Evolutionary conservation across 352 stramenopile genomes (phyloP).

Genomic region (Phytophthora fragariaefolia): DNA sequence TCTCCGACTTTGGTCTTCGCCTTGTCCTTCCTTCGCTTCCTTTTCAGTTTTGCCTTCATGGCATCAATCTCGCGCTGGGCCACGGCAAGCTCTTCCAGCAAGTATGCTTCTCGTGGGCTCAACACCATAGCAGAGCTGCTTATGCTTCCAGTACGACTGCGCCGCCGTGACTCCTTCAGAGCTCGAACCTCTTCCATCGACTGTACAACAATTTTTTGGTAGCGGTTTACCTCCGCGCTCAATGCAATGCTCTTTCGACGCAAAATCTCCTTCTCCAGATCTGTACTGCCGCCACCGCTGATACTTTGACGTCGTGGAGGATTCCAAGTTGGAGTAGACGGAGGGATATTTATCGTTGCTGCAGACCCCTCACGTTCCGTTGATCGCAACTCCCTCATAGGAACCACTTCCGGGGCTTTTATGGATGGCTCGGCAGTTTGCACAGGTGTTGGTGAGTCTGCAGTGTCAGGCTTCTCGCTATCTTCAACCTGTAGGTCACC

Average conservation of each 20-base stretch:
- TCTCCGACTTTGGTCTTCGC: neutral
- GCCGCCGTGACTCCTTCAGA: constrained; percentile 42
- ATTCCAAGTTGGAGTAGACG: constrained; percentile 27
- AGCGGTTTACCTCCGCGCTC: constrained; percentile 46
- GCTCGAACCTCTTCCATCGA: constrained; percentile 47
- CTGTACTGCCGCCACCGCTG: constrained; percentile 8
- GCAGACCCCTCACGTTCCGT: constrained; percentile 17
- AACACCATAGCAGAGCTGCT: constrained; percentile 22
- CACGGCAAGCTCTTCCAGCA: constrained; percentile 41
- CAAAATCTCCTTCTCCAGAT: constrained; percentile 49
- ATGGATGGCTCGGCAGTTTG: neutral
- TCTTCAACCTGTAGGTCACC: constrained; percentile 14
- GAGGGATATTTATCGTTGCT: neutral
- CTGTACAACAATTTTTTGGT: constrained; percentile 50
- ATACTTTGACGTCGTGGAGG: constrained; percentile 11
- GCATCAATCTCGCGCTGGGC: constrained; percentile 33
- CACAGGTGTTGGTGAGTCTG: neutral
- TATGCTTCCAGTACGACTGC: constrained; percentile 34
- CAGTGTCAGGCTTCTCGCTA: neutral
- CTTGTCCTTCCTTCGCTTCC: constrained; percentile 25
- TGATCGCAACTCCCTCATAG: neutral
- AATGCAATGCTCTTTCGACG: constrained; percentile 43
- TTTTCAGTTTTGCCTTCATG: constrained; percentile 33
- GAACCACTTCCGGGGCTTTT: neutral
- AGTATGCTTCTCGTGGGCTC: constrained; percentile 40